Percentiles rank a stretch among this genome's conserved stretches.
phyloP scores from a whole-genome alignment of 371 early-diverging fungal species.

The Rhizopus microsporus region DNA sequence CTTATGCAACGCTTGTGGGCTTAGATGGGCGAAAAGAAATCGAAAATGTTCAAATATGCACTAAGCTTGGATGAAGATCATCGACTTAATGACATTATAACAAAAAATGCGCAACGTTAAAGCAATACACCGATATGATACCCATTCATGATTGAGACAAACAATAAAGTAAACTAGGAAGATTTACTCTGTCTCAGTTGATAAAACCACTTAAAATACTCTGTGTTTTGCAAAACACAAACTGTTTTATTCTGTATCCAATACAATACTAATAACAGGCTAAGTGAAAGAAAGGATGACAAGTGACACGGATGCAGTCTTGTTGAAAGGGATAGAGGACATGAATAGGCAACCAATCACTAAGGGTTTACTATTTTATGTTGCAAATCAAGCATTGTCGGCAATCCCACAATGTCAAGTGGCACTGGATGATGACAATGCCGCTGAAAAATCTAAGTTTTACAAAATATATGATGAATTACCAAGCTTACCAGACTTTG shows the following conservation, averaged over 20 bases:
- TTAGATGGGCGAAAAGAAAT: constrained; percentile 38
- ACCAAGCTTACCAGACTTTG: constrained; percentile 11
- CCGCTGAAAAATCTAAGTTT: neutral
- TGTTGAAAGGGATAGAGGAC: constrained; percentile 15
- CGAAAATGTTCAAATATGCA: constrained; percentile 23
- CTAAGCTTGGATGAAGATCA: constrained; percentile 9
- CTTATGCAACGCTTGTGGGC: constrained; percentile 53
- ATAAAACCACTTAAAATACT: too few species aligned
- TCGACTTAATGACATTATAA: too few species aligned
- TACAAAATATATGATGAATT: constrained; percentile 1
- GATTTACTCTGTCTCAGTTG: too few species aligned
- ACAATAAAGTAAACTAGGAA: too few species aligned
- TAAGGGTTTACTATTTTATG: constrained; percentile 15
- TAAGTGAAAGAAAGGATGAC: neutral
- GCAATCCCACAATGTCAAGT: constrained; percentile 46
- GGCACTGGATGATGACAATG: neutral
- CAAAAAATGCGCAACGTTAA: too few species aligned
- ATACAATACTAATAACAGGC: too few species aligned
- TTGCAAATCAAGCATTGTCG: constrained; percentile 16
- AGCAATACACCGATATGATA: constrained; percentile 1
- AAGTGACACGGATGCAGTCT: constrained; percentile 11
- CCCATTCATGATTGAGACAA: neutral
- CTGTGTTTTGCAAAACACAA: too few species aligned
- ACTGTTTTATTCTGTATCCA: too few species aligned
- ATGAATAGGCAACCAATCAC: constrained; percentile 18